phyloP scores from a whole-genome alignment of 176 grass and related monocot species.

The Alloteropsis semialata region DNA sequence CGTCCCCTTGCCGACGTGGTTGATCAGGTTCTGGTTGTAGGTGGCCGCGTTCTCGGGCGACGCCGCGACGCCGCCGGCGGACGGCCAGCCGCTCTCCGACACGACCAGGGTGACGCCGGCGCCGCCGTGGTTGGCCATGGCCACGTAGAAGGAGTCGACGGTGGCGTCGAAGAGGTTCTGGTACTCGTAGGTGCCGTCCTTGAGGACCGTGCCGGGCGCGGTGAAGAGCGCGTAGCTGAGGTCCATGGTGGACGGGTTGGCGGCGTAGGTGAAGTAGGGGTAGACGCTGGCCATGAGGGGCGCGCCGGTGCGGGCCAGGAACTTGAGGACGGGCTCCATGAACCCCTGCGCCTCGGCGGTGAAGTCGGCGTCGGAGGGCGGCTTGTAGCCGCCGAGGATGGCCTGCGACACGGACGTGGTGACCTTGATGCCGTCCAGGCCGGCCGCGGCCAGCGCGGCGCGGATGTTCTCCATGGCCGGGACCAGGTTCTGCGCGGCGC shows the following conservation, averaged over 20 bases:
- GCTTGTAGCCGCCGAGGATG: constrained; percentile 31
- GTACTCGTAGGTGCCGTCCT: constrained; percentile 33
- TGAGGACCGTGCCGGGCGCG: not conserved
- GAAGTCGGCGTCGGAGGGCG: constrained; percentile 53
- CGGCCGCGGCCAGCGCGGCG: constrained; percentile 23
- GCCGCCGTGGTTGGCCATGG: constrained; percentile 30
- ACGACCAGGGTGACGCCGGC: constrained; percentile 42
- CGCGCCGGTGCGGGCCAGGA: constrained; percentile 28
- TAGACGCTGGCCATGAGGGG: constrained; percentile 49
- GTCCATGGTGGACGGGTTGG: not conserved
- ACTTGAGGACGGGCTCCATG: constrained; percentile 41
- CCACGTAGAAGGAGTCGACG: constrained; percentile 51
- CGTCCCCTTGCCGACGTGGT: constrained; percentile 49
- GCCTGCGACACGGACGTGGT: constrained; percentile 50
- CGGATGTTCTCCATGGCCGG: constrained; percentile 59
- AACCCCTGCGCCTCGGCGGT: not conserved
- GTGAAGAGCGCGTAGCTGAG: constrained; percentile 60
- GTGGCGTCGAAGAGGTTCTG: constrained; percentile 54
- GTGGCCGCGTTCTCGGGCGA: constrained; percentile 35
- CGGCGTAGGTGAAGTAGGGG: constrained; percentile 47
- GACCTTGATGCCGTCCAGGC: constrained; percentile 36
- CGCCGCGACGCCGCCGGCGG: constrained; percentile 19
- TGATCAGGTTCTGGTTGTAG: constrained; percentile 76
- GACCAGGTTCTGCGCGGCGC: constrained; percentile 23
- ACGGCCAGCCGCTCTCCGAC: constrained; percentile 68